Evolutionary conservation across 2,329 filamentous ascomycete genomes (phyloP).

Genomic region (Colletotrichum chrysophilum): DNA sequence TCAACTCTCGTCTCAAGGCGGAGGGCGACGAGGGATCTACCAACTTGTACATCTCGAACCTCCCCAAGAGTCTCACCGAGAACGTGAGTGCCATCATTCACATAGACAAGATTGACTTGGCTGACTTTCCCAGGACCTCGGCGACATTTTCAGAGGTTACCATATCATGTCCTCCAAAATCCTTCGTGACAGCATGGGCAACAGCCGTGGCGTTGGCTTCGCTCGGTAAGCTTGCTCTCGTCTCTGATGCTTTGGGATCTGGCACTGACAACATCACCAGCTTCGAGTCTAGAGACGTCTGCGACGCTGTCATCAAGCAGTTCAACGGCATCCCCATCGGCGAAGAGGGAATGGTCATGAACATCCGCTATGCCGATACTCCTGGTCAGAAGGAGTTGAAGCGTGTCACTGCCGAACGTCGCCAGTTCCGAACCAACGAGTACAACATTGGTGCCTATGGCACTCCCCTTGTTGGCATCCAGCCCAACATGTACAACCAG

Average conservation of each 20-base stretch:
- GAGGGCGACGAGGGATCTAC: slow-evolving; percentile 89
- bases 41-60: slow-evolving; percentile 97
- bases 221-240: slow-evolving; percentile 71
- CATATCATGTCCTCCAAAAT: slow-evolving; percentile 94
- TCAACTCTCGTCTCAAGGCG: slow-evolving; percentile 97
- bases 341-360: slow-evolving; percentile 81
- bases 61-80: slow-evolving; percentile 91
- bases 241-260: neutral
- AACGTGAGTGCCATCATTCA: slow-evolving; percentile 62
- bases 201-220: slow-evolving; percentile 96
- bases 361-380: slow-evolving; percentile 96
- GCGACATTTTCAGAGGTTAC: slow-evolving; percentile 79
- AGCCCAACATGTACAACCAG: slow-evolving; percentile 51
- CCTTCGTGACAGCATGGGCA: slow-evolving; percentile 87
- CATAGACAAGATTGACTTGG: neutral
- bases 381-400: slow-evolving; percentile 97
- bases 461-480: slow-evolving; percentile 64
- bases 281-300: slow-evolving; percentile 88
- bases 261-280: slow-evolving; percentile 51
- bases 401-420: slow-evolving; percentile 91
- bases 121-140: slow-evolving; percentile 63
- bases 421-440: slow-evolving; percentile 94
- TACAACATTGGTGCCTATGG: slow-evolving; percentile 81
- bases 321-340: slow-evolving; percentile 83
- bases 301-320: slow-evolving; percentile 84